Percentiles rank a stretch among this genome's conserved stretches.
Conservation (phyloP, 495 filamentous ascomycete species). For the Lichina pygmaea region DNA sequence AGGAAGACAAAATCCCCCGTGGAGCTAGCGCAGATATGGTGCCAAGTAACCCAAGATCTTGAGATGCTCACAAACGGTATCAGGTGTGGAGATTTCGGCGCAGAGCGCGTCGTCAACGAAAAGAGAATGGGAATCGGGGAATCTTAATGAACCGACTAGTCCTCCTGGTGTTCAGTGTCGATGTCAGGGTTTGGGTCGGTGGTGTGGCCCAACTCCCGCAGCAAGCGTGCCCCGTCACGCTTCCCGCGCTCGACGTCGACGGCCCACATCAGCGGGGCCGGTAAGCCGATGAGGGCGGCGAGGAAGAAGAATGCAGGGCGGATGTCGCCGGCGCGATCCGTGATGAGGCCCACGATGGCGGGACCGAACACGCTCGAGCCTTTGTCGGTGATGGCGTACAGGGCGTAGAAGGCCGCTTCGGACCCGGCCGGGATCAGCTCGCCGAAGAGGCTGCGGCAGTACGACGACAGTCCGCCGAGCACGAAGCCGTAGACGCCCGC, state of each 20-base stretch:
- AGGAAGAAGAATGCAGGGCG: conserved; percentile 84
- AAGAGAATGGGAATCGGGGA: neutral
- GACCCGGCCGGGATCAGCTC: conserved; percentile 82
- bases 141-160: neutral
- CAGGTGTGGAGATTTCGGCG: no score
- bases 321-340: conserved; percentile 72
- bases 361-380: conserved; percentile 86
- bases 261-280: conserved; percentile 57
- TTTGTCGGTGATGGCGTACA: conserved; percentile 96
- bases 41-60: no score
- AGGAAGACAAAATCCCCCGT: neutral
- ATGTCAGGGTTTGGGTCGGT: neutral
- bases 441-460: conserved; percentile 79
- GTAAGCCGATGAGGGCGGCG: conserved; percentile 53
- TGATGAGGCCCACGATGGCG: conserved; percentile 76
- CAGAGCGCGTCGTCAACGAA: neutral
- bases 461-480: conserved; percentile 73
- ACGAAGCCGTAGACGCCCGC: conserved; percentile 82
- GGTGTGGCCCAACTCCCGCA: conserved; percentile 25
- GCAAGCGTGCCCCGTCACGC: conserved; percentile 44
- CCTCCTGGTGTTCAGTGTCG: neutral
- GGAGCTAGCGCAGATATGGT: no score
- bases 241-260: conserved; percentile 81
- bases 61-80: no score
- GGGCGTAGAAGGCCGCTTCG: conserved; percentile 85